Evolutionary conservation across 2,329 filamentous ascomycete species (phyloP), one percentile per base, ranked within the genome.

Genomic region (Purpureocillium lavendulum): DNA sequence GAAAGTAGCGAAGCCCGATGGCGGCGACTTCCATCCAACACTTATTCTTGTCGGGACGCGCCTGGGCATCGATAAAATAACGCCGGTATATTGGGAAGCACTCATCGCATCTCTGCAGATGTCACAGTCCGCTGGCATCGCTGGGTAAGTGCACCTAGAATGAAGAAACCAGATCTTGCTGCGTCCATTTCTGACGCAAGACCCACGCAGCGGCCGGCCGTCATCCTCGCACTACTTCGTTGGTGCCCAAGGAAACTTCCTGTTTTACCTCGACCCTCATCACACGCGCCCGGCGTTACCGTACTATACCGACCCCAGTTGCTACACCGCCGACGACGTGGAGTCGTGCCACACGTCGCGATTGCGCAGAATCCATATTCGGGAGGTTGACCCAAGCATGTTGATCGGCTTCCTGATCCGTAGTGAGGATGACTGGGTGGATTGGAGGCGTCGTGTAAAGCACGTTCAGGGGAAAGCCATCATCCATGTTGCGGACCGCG

Each of bases 371-470:
- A 71, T 98, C 24, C 82, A 92, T 49, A 74, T 98, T 36, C 80
- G 80, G 43, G 89, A 97, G 55, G 92, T 98, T 86, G 92, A 98
- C 53, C 92, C 92, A 0, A 96, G 88, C 55, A 98, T 98, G 92
- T 67, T 98, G 32, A 86, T 98, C 48, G 90, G 87, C 4, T 97
- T 97, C 54, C 65, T 98, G 29, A 88, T 98, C 45, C 76, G 73
- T 31, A 78, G 85, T 42, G 81, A 90, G 50, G 73, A 81, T 33
- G 92, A 98, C 49, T 97, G 90, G 83, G 65, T 73, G 30, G 74
- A 78, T 39, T 97, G 89, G 89, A 83, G 86, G 54, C 69, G 75
- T 42, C 75, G 78, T n/a, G 73, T 94, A 3, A 78, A 78, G 49
- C 77, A 84, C 49, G 79, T 84, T 8, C 79, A 85, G 50, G 85